Evolutionary conservation across 371 early-diverging fungal genomes (phyloP).

Genomic region (Mortierella sp.): DNA sequence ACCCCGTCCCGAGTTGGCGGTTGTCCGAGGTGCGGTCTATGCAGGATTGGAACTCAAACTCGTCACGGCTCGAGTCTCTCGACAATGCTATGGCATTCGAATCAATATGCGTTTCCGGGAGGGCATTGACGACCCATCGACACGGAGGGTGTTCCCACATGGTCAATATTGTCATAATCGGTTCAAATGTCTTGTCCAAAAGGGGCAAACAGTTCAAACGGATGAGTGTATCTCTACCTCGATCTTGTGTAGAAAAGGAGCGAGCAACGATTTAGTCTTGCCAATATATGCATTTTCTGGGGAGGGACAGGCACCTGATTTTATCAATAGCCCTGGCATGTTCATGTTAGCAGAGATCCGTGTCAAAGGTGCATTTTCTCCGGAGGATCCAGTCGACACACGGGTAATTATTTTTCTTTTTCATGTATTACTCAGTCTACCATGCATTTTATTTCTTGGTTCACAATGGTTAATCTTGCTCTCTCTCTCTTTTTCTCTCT

Average conservation of each 20-base stretch:
- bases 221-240: too few species aligned
- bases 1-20: slow-evolving; percentile 49
- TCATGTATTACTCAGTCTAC: too few species aligned
- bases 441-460: too few species aligned
- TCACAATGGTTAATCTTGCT: too few species aligned
- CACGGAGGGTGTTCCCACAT: too few species aligned
- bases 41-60: slow-evolving; percentile 48
- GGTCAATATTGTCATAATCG: too few species aligned
- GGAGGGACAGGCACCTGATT: slow-evolving; percentile 15
- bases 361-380: slow-evolving; percentile 16
- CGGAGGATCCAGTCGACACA: neutral
- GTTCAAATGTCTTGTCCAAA: neutral
- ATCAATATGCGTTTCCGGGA: neutral
- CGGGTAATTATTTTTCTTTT: too few species aligned
- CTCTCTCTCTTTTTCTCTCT: too few species aligned
- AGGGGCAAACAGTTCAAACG: slow-evolving; percentile 21
- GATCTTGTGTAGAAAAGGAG: too few species aligned
- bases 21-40: slow-evolving; percentile 54
- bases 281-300: slow-evolving; percentile 31
- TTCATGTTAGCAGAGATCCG: neutral
- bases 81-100: slow-evolving; percentile 41
- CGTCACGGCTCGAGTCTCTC: slow-evolving; percentile 55
- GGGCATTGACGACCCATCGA: neutral
- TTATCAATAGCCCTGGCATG: neutral
- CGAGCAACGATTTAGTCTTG: neutral